phyloP scores from a whole-genome alignment of 2,329 filamentous ascomycete genomes.

The Rhexocercosporidium sp. region DNA sequence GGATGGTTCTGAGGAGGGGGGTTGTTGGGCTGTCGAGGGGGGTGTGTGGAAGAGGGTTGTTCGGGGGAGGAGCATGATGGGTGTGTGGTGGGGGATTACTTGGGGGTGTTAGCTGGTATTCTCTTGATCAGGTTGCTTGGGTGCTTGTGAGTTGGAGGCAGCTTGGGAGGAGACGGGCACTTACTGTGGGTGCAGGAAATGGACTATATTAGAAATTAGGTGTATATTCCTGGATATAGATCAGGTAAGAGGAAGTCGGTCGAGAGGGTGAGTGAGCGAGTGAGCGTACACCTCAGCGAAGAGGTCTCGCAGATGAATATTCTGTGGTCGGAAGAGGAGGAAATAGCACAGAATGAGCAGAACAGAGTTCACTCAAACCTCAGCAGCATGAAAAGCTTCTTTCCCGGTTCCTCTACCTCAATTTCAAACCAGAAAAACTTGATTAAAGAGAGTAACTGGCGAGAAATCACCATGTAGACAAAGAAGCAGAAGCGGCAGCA shows the following conservation, averaged over 20 bases:
- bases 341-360: not conserved
- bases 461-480: slow-evolving; percentile 3
- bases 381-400: not conserved
- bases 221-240: not conserved
- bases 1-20: not conserved
- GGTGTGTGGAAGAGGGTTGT: slow-evolving; percentile 2
- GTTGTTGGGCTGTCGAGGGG: not conserved
- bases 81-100: not conserved
- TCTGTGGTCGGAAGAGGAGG: not conserved
- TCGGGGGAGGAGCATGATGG: slow-evolving; percentile 8
- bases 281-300: not conserved
- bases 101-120: not conserved
- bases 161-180: not conserved
- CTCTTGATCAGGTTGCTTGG: not conserved
- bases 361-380: slow-evolving; percentile 5
- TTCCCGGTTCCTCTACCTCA: not conserved
- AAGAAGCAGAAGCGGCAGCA: not conserved
- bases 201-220: not conserved
- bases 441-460: slow-evolving; percentile 10
- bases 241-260: too few species aligned
- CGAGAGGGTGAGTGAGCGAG: not conserved
- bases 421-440: not conserved
- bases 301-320: slow-evolving; percentile 3
- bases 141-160: not conserved
- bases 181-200: not conserved